phyloP scores from a whole-genome alignment of 371 early-diverging fungal genomes.

The Cladochytrium tenue region DNA sequence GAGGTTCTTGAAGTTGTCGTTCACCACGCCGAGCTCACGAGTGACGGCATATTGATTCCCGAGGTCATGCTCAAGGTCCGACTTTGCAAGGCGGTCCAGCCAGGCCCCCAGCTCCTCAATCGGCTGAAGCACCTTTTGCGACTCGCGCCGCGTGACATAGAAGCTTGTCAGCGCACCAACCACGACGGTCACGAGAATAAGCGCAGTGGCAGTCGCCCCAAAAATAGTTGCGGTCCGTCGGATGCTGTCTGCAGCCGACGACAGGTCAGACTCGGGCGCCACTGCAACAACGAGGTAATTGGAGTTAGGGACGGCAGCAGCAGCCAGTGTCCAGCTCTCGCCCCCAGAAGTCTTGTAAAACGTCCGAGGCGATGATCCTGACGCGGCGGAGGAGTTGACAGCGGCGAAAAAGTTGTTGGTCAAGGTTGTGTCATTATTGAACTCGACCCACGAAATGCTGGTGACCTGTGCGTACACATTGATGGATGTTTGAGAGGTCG shows the following conservation, averaged over 20 bases:
- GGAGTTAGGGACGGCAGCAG: too few relatives aligned
- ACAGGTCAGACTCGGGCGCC: constrained; percentile 26
- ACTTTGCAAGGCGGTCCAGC: constrained; percentile 5
- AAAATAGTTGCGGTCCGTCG: constrained; percentile 5
- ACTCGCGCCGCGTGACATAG: constrained; percentile 5
- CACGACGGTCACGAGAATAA: constrained; percentile 1
- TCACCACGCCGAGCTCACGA: constrained; percentile 17
- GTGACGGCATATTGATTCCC: constrained; percentile 4
- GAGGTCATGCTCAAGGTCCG: constrained; percentile 17
- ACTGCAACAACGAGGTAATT: constrained; percentile 19
- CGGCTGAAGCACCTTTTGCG: constrained; percentile 15
- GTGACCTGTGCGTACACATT: too few relatives aligned
- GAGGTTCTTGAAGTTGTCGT: constrained; percentile 24
- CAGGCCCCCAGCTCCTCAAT: constrained; percentile 17
- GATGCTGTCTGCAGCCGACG: constrained; percentile 16
- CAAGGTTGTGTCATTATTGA: too few relatives aligned
- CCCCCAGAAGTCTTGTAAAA: too few relatives aligned
- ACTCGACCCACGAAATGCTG: too few relatives aligned
- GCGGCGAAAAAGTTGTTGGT: too few relatives aligned
- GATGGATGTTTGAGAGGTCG: too few relatives aligned
- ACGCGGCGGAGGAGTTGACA: too few relatives aligned
- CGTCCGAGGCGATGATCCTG: too few relatives aligned
- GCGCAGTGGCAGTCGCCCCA: neutral
- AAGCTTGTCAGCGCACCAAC: constrained; percentile 4
- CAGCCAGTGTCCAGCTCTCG: too few relatives aligned